Percentiles rank a stretch among this genome's conserved stretches.
phyloP scores from a whole-genome alignment of 176 grass and related monocot species.

The Phoenix dactylifera region DNA sequence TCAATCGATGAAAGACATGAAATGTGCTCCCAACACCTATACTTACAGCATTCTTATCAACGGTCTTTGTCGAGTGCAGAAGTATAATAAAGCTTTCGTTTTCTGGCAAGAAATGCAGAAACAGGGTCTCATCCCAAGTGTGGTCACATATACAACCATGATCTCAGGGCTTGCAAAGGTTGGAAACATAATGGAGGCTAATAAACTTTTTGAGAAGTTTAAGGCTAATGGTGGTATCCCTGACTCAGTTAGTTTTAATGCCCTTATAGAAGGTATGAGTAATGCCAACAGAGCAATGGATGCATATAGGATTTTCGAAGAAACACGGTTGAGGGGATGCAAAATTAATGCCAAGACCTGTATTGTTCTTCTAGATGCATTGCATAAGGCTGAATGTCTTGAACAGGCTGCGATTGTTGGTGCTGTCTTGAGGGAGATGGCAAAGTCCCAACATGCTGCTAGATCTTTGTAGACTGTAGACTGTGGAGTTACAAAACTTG shows the following conservation, averaged over 20 bases:
- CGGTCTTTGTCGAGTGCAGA: conserved; percentile 70
- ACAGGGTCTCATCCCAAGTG: conserved; percentile 56
- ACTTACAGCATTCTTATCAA: conserved; percentile 92
- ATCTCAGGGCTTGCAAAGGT: conserved; percentile 75
- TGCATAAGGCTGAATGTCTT: conserved; percentile 75
- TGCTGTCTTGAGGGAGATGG: conserved; percentile 90
- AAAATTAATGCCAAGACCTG: conserved; percentile 77
- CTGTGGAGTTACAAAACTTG: too few species aligned
- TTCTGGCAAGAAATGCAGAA: conserved; percentile 99
- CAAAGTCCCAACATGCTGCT: conserved; percentile 82
- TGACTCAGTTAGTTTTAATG: conserved; percentile 66
- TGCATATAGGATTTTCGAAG: conserved; percentile 80
- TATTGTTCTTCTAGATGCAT: conserved; percentile 76
- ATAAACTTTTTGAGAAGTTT: conserved; percentile 68
- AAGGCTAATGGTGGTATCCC: conserved; percentile 73
- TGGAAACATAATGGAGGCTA: conserved; percentile 75
- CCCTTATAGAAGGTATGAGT: conserved; percentile 97
- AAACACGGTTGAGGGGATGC: conserved; percentile 62
- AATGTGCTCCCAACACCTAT: conserved; percentile 66
- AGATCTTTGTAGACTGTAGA: conserved; percentile 42
- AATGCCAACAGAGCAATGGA: conserved; percentile 72
- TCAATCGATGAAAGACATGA: conserved; percentile 88
- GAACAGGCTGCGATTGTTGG: conserved; percentile 86
- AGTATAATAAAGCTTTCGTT: conserved; percentile 95
- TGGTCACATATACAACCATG: conserved; percentile 95